These are phyloP conservation scores for Neopestalotiopsis sp. DNA, from an alignment of 2,329 filamentous ascomycete genomes.

Conservation along the genomic window DNA sequence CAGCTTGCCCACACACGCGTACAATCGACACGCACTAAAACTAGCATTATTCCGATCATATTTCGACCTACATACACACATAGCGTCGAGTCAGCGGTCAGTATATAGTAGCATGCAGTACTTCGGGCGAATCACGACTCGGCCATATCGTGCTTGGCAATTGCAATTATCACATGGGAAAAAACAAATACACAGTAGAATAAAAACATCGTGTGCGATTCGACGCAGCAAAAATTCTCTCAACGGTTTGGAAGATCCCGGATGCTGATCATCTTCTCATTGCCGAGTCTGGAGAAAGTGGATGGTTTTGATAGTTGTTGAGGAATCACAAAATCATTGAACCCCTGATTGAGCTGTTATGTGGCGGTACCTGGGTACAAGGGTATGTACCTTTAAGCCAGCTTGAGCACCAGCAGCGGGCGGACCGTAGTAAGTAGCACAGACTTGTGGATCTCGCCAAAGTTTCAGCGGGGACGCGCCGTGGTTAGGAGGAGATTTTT, in stretches of 20 bases:
- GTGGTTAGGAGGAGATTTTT: too few species aligned
- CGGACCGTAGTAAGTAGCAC: too few species aligned
- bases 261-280: slow-evolving; percentile 8
- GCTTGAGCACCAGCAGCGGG: too few species aligned
- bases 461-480: too few species aligned
- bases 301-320: slow-evolving; percentile 18
- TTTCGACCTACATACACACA: background rate
- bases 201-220: background rate
- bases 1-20: background rate
- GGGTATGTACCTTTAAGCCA: too few species aligned
- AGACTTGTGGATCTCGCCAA: too few species aligned
- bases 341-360: slow-evolving; percentile 6
- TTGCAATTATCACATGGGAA: slow-evolving; percentile 11
- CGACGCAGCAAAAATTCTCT: background rate
- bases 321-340: background rate
- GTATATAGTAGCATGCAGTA: background rate
- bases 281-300: slow-evolving; percentile 14
- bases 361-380: background rate
- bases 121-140: slow-evolving; percentile 9
- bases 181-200: background rate
- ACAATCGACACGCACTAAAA: background rate
- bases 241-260: slow-evolving; percentile 16
- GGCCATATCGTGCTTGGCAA: background rate
- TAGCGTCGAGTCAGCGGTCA: background rate
- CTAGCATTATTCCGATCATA: background rate